Base-by-base conservation (phyloP, 805 yeast genomes). In the Barnettozyma botsteinii region DNA sequence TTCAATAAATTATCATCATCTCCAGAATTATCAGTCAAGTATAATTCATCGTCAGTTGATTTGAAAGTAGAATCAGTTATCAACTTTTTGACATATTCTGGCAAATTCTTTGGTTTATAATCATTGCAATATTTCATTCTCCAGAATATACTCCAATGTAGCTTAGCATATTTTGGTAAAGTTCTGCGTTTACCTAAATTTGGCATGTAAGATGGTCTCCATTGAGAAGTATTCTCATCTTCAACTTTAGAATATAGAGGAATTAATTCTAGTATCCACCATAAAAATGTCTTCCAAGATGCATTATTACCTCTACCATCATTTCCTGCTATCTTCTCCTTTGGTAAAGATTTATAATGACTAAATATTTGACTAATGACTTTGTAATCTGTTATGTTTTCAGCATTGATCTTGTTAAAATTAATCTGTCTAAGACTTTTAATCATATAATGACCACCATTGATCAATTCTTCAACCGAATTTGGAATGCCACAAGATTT, bases 101-200 rank as follows among this genome's bases (percentile, higher is more conserved):
- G 77, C 24, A 73, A 40, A 46, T 74, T 70, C 1, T 34, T 37
- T 0, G 81, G 81, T 1, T 57, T 41, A 46, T 76, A 75, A 47
- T 69, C 73, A 26, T 53, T 40, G 38, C 72, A 64, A 45, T 60
- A 67, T 43, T 68, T 74, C 39, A 72, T 50, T 46, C 81, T 62
- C 76, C 80, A 79, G 44, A 64, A 66, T 1, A 79, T 69, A 33
- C 85, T 77, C 85, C 86, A 81, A 56, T 81, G 86, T 25, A 79
- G 44, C 12, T 56, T 57, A 10, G 72, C 69, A 42, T 65, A 57
- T 2, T 45, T 43, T 1, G 85, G 84, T 4, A 80, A 59, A 31
- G 61, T 61, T 43, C 86, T 62, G 5, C 55, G 41, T 12, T 74
- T 61, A 2, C 86, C 86, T 4, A 77, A 49, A 51, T 81, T 79